Percentiles rank a stretch among this genome's conserved stretches.
phyloP scores from a whole-genome alignment of 768 basidiomycete genomes.

The Antrodiella citrinella region DNA sequence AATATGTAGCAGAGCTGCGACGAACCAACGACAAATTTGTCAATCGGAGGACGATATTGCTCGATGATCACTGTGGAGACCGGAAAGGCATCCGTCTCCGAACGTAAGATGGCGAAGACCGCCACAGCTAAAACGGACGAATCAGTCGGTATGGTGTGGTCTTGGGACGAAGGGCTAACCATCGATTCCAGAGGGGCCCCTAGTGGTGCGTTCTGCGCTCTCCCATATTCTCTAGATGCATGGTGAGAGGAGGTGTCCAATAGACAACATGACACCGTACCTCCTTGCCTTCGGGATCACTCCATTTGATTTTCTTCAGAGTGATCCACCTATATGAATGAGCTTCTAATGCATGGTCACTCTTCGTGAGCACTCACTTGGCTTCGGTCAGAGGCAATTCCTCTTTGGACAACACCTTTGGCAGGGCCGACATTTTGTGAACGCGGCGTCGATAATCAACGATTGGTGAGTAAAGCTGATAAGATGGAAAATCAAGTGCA shows the following conservation, averaged over 20 bases:
- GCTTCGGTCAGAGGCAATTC: constrained; percentile 49
- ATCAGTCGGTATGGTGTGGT: neutral
- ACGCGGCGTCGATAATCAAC: too few relatives aligned
- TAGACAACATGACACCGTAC: constrained; percentile 28
- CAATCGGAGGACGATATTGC: constrained; percentile 87
- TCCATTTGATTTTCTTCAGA: constrained; percentile 73
- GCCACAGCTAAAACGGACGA: constrained; percentile 66
- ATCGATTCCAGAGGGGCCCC: constrained; percentile 71
- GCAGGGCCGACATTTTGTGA: constrained; percentile 28
- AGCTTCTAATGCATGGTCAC: too few relatives aligned
- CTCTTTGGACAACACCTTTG: constrained; percentile 45
- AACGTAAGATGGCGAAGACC: constrained; percentile 72
- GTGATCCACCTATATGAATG: constrained; percentile 63
- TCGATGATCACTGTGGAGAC: constrained; percentile 80
- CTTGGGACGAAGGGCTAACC: constrained; percentile 38
- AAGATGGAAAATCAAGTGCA: too few relatives aligned
- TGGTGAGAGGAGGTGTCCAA: constrained; percentile 2
- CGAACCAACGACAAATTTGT: constrained; percentile 64
- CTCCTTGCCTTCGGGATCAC: constrained; percentile 70
- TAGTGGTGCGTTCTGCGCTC: constrained; percentile 75
- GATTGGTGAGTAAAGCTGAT: too few relatives aligned
- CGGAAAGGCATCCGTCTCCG: constrained; percentile 63
- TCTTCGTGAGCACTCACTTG: too few relatives aligned
- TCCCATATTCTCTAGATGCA: constrained; percentile 86
- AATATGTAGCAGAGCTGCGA: neutral